Evolutionary conservation across 208 protist genomes (phyloP).

Genomic region (Leishmania tarentolae): DNA sequence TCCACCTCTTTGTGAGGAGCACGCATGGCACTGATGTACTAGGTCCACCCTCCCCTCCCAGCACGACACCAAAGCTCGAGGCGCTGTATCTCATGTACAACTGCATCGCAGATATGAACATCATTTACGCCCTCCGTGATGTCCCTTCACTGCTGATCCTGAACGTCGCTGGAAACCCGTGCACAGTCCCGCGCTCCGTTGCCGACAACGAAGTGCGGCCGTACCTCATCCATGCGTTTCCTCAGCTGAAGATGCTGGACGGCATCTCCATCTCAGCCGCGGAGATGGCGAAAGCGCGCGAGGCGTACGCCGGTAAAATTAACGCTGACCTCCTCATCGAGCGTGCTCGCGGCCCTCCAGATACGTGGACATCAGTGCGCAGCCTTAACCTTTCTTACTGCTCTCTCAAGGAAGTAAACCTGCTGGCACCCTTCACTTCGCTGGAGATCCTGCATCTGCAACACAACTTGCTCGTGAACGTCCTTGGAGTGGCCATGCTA

Average conservation of each 20-base stretch:
- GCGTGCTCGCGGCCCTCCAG: constrained; percentile 35
- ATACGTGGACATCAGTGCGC: constrained; percentile 48
- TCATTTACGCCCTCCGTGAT: constrained; percentile 75
- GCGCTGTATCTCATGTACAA: constrained; percentile 92
- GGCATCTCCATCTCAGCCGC: constrained; percentile 57
- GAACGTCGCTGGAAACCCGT: constrained; percentile 90
- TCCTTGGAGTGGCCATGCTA: constrained; percentile 63
- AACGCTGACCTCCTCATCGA: constrained; percentile 76
- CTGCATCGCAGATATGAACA: constrained; percentile 57
- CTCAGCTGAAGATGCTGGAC: constrained; percentile 92
- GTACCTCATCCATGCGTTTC: constrained; percentile 92
- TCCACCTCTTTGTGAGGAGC: constrained; percentile 37
- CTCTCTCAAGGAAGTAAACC: constrained; percentile 69
- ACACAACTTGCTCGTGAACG: constrained; percentile 70
- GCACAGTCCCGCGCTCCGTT: constrained; percentile 5
- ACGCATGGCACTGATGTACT: background rate
- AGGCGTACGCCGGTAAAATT: constrained; percentile 80
- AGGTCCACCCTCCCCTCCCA: background rate
- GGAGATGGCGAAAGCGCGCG: constrained; percentile 61
- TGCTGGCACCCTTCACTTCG: constrained; percentile 59
- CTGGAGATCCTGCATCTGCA: constrained; percentile 76
- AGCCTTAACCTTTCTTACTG: constrained; percentile 83
- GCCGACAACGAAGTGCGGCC: constrained; percentile 56
- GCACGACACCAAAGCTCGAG: constrained; percentile 37
- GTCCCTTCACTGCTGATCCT: constrained; percentile 89